phyloP scores from a whole-genome alignment of 148 eudicot genomes.

The Talinum fruticosum region DNA sequence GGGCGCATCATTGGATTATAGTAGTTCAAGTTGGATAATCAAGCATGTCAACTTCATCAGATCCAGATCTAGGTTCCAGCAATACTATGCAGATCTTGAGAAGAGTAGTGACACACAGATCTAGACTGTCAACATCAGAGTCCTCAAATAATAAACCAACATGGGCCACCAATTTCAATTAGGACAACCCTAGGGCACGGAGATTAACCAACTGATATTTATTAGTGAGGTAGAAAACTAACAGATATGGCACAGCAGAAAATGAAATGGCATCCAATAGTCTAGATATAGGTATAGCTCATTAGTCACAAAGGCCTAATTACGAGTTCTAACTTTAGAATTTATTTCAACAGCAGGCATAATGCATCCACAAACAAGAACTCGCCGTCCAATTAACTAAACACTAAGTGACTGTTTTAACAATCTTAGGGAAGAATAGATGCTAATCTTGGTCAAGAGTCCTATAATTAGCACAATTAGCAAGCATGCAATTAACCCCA shows the following conservation, averaged over 20 bases:
- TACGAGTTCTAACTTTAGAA: background rate
- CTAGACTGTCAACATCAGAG: constrained; percentile 16
- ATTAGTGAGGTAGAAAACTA: background rate
- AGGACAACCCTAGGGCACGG: constrained; percentile 7
- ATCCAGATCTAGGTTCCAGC: background rate
- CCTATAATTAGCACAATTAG: background rate
- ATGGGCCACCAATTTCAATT: constrained; percentile 9
- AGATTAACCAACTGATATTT: constrained; percentile 1
- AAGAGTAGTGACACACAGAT: background rate
- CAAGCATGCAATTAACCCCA: background rate
- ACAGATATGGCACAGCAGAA: constrained; percentile 4
- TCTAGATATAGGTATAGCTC: background rate
- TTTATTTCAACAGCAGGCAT: background rate
- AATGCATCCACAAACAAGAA: background rate
- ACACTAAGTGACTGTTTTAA: background rate
- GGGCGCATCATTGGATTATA: too few relatives aligned
- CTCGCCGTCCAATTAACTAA: background rate
- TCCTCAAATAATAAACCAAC: constrained; percentile 5
- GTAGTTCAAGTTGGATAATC: background rate
- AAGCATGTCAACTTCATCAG: background rate
- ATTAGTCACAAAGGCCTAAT: constrained; percentile 10
- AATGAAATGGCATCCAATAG: constrained; percentile 2
- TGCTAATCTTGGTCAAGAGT: background rate
- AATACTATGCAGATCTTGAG: background rate
- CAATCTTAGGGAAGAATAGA: background rate